phyloP scores from a whole-genome alignment of 2,329 filamentous ascomycete genomes.

The Macroventuria anomochaeta region DNA sequence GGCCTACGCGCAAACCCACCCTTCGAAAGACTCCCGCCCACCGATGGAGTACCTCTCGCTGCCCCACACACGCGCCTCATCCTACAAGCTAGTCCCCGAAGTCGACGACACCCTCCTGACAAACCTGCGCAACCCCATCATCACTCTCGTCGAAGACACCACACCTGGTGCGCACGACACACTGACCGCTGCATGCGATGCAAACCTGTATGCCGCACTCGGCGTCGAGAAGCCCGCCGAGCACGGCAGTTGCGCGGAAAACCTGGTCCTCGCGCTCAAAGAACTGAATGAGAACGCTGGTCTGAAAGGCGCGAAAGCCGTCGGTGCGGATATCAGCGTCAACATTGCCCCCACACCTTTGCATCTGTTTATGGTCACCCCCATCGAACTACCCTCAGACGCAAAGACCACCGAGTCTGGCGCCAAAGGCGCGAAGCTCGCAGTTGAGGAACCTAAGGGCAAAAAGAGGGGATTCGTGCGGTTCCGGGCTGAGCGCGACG shows the following conservation, averaged over 20 bases:
- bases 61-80: conserved; percentile 53
- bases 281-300: conserved; percentile 56
- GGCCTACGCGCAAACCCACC: conserved; percentile 51
- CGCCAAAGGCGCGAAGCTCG: conserved; percentile 38
- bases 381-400: conserved; percentile 25
- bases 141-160: conserved; percentile 56
- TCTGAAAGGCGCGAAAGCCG: conserved; percentile 54
- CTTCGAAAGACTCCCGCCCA: conserved; percentile 41
- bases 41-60: conserved; percentile 58
- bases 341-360: conserved; percentile 56
- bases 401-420: conserved; percentile 26
- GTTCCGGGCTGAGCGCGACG: conserved; percentile 46
- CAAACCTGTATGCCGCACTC: conserved; percentile 51
- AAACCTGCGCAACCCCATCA: conserved; percentile 55
- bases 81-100: conserved; percentile 51
- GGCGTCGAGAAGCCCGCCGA: conserved; percentile 54
- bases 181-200: conserved; percentile 57
- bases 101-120: conserved; percentile 53
- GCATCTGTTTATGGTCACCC: conserved; percentile 52
- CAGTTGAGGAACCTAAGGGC: conserved; percentile 41
- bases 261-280: conserved; percentile 57
- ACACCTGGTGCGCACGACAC: conserved; percentile 55
- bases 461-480: conserved; percentile 46
- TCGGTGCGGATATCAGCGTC: conserved; percentile 57
- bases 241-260: conserved; percentile 57